These are phyloP conservation scores for Pyracantha coccinea DNA, from an alignment of 331 rosid genomes.

Conservation along the genomic window DNA sequence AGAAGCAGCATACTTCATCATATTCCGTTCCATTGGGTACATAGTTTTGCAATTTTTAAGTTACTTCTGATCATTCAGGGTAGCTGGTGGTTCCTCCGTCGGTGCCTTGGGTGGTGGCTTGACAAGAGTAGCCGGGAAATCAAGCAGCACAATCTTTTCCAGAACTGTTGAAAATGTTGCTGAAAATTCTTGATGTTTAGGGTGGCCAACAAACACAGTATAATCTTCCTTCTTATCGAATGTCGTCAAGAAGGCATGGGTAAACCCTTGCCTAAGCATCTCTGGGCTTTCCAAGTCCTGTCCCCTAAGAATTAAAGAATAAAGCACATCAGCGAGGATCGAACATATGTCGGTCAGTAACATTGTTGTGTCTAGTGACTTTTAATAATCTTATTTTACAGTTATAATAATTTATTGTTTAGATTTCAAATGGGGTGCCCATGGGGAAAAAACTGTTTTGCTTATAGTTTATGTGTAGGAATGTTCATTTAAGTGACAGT, in stretches of 20 bases:
- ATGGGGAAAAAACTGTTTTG: not conserved
- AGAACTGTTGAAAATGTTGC: conserved; percentile 66
- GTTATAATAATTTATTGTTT: not conserved
- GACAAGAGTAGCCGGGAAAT: conserved; percentile 63
- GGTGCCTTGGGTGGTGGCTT: conserved; percentile 24
- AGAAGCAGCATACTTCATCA: not conserved
- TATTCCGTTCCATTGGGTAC: not conserved
- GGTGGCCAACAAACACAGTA: conserved; percentile 55
- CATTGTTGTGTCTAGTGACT: not conserved
- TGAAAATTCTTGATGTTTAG: conserved; percentile 71
- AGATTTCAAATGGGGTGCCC: not conserved
- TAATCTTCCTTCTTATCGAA: conserved; percentile 72
- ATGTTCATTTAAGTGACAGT: not conserved
- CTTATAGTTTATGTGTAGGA: too few species aligned
- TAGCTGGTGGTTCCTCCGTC: not conserved
- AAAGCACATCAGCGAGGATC: too few species aligned
- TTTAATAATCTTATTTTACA: not conserved
- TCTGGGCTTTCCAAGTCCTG: conserved; percentile 70
- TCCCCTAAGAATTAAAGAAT: conserved; percentile 42
- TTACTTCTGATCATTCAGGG: conserved; percentile 10
- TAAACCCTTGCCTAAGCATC: conserved; percentile 73
- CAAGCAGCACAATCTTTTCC: conserved; percentile 80
- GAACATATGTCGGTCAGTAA: not conserved
- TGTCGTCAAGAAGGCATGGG: conserved; percentile 81
- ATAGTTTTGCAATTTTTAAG: not conserved